Conservation (phyloP, 176 grass and related monocot species). For the Cenchrus purpureus region DNA sequence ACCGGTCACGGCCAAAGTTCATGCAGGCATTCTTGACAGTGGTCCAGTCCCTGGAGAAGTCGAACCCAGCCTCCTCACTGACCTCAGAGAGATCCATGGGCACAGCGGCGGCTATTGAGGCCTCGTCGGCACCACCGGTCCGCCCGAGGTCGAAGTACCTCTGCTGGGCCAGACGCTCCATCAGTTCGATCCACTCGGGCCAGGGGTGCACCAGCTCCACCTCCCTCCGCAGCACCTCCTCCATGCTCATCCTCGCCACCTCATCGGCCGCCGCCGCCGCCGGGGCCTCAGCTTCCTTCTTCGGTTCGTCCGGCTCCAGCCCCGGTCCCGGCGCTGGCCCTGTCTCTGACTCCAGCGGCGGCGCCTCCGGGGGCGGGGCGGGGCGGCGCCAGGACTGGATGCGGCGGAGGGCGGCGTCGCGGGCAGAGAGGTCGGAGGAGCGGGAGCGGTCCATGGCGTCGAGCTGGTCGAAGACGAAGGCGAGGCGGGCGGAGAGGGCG, state of each 20-base stretch:
- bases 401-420: slow-evolving; percentile 81
- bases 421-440: slow-evolving; percentile 65
- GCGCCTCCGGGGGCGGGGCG: not conserved
- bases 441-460: slow-evolving; percentile 67
- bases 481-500: slow-evolving; percentile 87
- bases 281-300: slow-evolving; percentile 7
- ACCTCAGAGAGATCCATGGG: slow-evolving; percentile 65
- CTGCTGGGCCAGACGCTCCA: slow-evolving; percentile 81
- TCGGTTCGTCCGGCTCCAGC: not conserved
- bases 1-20: slow-evolving; percentile 91
- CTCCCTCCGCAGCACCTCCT: slow-evolving; percentile 68
- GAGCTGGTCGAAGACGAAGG: slow-evolving; percentile 97
- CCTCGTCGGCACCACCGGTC: slow-evolving; percentile 38
- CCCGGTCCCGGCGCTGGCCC: not conserved
- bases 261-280: not conserved
- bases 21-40: slow-evolving; percentile 86
- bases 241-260: slow-evolving; percentile 47
- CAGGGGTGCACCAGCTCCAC: slow-evolving; percentile 96
- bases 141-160: slow-evolving; percentile 75
- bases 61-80: slow-evolving; percentile 63
- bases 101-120: slow-evolving; percentile 53
- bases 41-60: slow-evolving; percentile 87
- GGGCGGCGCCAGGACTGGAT: slow-evolving; percentile 81
- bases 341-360: not conserved
- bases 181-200: slow-evolving; percentile 95